Evolutionary conservation across 1,139 yeast genomes (phyloP).

Genomic region (Kurtzmaniella quercitrusa): DNA sequence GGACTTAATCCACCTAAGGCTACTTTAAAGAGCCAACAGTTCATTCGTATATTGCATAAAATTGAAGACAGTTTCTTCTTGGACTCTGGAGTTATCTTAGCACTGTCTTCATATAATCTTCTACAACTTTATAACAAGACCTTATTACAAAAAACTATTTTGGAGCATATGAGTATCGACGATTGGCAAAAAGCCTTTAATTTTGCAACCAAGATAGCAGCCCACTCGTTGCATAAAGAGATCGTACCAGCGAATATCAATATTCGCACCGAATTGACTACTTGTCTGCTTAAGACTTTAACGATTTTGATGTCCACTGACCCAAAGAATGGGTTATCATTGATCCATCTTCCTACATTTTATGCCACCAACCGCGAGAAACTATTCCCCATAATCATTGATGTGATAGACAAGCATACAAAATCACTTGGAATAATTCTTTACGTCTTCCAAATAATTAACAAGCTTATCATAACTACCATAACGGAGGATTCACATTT

Average conservation of each 20-base stretch:
- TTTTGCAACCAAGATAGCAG: constrained; percentile 20
- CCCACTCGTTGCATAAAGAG: background rate
- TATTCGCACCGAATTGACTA: constrained; percentile 14
- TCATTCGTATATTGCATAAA: constrained; percentile 19
- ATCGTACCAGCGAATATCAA: background rate
- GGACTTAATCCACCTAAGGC: background rate
- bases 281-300: constrained; percentile 24
- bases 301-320: constrained; percentile 27
- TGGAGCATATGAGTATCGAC: constrained; percentile 32
- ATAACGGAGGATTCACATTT: constrained; percentile 29
- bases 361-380: constrained; percentile 16
- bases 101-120: constrained; percentile 36
- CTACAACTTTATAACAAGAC: constrained; percentile 24
- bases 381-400: constrained; percentile 20
- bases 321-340: constrained; percentile 15
- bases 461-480: constrained; percentile 29
- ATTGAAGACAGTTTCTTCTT: constrained; percentile 20
- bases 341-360: constrained; percentile 17
- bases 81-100: constrained; percentile 15
- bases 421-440: constrained; percentile 23
- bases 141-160: constrained; percentile 28
- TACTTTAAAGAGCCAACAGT: background rate
- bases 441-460: constrained; percentile 31
- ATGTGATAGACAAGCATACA: constrained; percentile 15
- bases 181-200: constrained; percentile 28